Conservation (phyloP, 176 grass and related monocot genomes). For the Musa itinerans region DNA sequence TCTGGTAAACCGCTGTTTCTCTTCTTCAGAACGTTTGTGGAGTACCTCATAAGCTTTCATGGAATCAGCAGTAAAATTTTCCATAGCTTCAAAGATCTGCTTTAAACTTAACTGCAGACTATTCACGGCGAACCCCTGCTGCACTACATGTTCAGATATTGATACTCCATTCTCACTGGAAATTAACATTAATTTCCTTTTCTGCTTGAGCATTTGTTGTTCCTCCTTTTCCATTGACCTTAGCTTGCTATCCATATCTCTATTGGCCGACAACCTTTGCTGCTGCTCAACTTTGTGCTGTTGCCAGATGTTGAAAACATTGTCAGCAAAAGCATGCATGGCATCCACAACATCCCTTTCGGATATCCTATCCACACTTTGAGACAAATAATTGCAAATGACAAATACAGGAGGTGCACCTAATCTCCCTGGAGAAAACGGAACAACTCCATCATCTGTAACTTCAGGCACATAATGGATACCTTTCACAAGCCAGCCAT, state of each 20-base stretch:
- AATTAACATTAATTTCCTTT: constrained; percentile 51
- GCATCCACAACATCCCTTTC: constrained; percentile 57
- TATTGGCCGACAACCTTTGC: constrained; percentile 71
- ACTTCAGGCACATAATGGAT: constrained; percentile 59
- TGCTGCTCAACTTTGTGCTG: constrained; percentile 48
- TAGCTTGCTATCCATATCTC: constrained; percentile 50
- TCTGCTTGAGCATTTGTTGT: constrained; percentile 61
- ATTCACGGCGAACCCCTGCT: constrained; percentile 24
- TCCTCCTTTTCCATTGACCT: constrained; percentile 75
- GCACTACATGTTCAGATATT: constrained; percentile 34
- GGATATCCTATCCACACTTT: constrained; percentile 40
- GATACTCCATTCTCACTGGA: constrained; percentile 40
- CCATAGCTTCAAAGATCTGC: constrained; percentile 74
- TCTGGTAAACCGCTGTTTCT: constrained; percentile 32
- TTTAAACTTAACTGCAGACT: constrained; percentile 54
- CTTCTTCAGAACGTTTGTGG: constrained; percentile 45
- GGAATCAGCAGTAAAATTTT: constrained; percentile 48
- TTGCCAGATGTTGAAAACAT: constrained; percentile 52
- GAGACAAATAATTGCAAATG: constrained; percentile 74
- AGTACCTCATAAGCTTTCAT: constrained; percentile 59
- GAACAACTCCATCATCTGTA: constrained; percentile 72
- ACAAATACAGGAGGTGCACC: constrained; percentile 72
- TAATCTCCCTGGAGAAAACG: constrained; percentile 78
- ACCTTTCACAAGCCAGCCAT: constrained; percentile 62
- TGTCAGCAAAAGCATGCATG: constrained; percentile 52